Evolutionary conservation across 192 early-diverging fungal species (phyloP), one percentile per base, ranked within the genome.

Genomic region (Lunasporangiospora selenospora): DNA sequence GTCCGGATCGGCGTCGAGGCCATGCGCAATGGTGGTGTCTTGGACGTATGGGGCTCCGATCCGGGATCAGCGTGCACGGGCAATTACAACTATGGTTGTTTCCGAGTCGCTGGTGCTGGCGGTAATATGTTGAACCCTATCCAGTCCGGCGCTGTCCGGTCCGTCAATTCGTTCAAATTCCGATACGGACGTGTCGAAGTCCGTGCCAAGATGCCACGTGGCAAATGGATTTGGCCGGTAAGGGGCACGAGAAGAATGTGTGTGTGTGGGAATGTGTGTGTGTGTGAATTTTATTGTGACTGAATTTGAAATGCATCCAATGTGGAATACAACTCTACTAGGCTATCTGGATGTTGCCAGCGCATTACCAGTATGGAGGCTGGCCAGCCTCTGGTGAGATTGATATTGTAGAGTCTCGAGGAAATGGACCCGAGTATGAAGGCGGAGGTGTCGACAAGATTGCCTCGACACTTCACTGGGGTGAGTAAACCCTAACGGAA

Each of bases 301-400:
- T n/a, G n/a, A n/a, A n/a, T n/a, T n/a, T n/a, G n/a, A n/a, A n/a
- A n/a, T n/a, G n/a, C n/a, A n/a, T n/a, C n/a, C n/a, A n/a, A n/a
- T n/a, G n/a, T n/a, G n/a, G n/a, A n/a, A n/a, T n/a, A n/a, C n/a
- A n/a, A n/a, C n/a, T 31, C 27, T 47, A 62, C 60, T 54, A 84
- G 43, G 75, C 78, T 1, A 85, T 89, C 21, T 88, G 87, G 87
- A 64, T 89, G 77, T 37, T 89, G 43, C 87, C 87, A 19, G 83
- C 69, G 19, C 38, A 83, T 48, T 75, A 67, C 39, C 47, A 62
- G 7, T 89, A 89, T 48, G 88, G 87, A 38, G 36, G 45, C 13
- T 84, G 83, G 87, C 88, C 88, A n/a, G 83, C 86, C 1, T 82
- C 78, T 53, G 88, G 87, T 47, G 83, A 82, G 54, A 85, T 85